Conservation (phyloP, 108 stramenopile species). For the Skeletonema marinoi region DNA sequence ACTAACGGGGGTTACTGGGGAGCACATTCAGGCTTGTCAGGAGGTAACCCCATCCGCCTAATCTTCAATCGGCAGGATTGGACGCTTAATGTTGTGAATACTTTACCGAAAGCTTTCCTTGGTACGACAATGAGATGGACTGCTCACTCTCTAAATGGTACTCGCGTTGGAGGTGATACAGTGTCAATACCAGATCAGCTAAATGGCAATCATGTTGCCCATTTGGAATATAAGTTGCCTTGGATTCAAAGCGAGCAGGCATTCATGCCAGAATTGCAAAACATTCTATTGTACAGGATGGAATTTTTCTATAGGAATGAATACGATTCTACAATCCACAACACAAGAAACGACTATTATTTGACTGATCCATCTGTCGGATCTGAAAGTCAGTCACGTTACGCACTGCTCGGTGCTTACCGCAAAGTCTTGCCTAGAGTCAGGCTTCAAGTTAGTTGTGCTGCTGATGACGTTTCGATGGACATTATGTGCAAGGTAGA, state of each 20-base stretch:
- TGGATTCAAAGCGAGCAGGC: constrained; percentile 15
- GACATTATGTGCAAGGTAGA: constrained; percentile 17
- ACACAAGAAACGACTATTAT: constrained; percentile 21
- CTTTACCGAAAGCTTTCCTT: background rate
- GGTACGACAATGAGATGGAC: constrained; percentile 9
- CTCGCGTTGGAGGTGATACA: constrained; percentile 1
- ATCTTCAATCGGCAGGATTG: constrained; percentile 30
- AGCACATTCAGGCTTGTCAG: constrained; percentile 31
- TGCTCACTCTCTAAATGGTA: constrained; percentile 32
- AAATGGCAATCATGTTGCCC: constrained; percentile 18
- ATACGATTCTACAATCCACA: background rate
- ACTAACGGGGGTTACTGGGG: constrained; percentile 57
- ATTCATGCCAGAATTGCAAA: background rate
- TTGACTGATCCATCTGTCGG: constrained; percentile 18
- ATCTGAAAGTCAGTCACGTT: constrained; percentile 16
- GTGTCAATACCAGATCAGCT: background rate
- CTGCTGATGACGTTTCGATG: background rate
- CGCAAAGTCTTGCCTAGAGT: constrained; percentile 17
- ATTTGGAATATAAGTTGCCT: constrained; percentile 12
- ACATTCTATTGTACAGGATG: constrained; percentile 28
- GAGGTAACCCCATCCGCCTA: constrained; percentile 14
- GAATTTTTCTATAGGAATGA: constrained; percentile 1
- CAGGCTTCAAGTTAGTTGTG: constrained; percentile 17
- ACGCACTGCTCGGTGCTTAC: constrained; percentile 20
- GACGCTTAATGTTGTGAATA: constrained; percentile 37